Base-by-base conservation (phyloP, 2,329 filamentous ascomycete genomes). In the Pleoardoris graminearum region DNA sequence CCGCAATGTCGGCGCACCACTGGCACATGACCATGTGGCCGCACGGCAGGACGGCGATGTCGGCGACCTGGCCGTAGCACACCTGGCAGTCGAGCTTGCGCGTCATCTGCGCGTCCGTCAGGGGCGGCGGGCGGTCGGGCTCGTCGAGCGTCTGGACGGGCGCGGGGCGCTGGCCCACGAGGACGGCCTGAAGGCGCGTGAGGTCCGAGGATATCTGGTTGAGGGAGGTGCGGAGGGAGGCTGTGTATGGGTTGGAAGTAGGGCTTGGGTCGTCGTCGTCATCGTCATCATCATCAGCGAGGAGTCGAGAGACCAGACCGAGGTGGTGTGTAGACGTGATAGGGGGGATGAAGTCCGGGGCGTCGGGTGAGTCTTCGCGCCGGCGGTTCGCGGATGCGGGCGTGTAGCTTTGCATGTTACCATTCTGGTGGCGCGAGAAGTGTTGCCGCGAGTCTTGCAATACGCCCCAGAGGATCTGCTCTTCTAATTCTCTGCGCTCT, bases 21-120 rank as follows among this genome's bases (percentile, higher is more conserved):
- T 75, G 69, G 60, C 81, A 83, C 73, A 83, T 79, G 29, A 79
- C 74, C 55, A 82, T 73, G 62, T 83, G 80, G 0, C 81, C 81
- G 54, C 81, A 84, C 0, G 81, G 81, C 30, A 83, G 59, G 16
- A 81, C 68, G 2, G 78, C 80, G 6, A 78, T 77, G 53, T 82
- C 78, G 0, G 81, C 78, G 2, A 79, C 43, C 60, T 83, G 81
- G 8, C 72, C 73, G 59, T 80, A 80, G 61, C 81, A 84, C 16
- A 82, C 74, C 54, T 79, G 77, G 57, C 81, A 84, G 36, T 80
- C 75, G 23, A 84, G 64, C 27, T 75, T 77, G 33, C 79, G 68
- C 4, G 68, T 79, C 76, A 83, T 74, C 38, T 81, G 76, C 32
- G 75, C 75, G 7, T 80, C 76, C 16, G 75, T 72, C 58, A 77